A percentile compares a stretch with the other conserved stretches of the same genome.
These are phyloP conservation scores for Scutellaria baicalensis DNA, from an alignment of 257 asterid genomes.

Conservation along the genomic window DNA sequence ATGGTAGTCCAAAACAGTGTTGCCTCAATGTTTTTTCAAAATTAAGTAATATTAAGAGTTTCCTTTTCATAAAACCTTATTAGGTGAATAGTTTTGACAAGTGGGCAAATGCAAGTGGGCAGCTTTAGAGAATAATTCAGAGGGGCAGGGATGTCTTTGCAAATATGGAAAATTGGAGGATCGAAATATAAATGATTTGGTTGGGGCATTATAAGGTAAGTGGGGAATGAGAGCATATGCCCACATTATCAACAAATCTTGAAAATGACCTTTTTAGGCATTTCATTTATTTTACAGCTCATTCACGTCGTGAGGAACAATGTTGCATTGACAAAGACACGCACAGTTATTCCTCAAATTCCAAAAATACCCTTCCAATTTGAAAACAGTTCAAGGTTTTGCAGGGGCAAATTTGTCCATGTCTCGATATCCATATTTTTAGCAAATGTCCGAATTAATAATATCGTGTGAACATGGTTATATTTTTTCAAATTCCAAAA, in stretches of 20 bases:
- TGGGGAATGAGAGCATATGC: slow-evolving; percentile 10
- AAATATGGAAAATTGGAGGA: background rate
- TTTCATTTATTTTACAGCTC: slow-evolving; percentile 37
- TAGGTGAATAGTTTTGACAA: background rate
- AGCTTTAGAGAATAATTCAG: background rate
- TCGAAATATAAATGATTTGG: background rate
- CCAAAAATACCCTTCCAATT: slow-evolving; percentile 22
- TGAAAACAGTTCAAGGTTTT: background rate
- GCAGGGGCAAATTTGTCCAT: background rate
- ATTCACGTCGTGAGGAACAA: slow-evolving; percentile 22
- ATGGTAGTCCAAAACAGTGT: background rate
- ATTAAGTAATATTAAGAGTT: background rate
- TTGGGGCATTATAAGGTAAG: background rate
- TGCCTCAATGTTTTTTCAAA: slow-evolving; percentile 8
- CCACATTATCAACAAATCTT: slow-evolving; percentile 16
- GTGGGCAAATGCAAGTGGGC: background rate
- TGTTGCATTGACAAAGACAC: slow-evolving; percentile 17
- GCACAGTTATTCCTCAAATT: background rate
- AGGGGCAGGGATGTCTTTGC: slow-evolving; percentile 16
- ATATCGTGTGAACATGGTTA: too few relatives aligned
- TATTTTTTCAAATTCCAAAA: slow-evolving; percentile 5
- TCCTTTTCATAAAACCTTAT: background rate
- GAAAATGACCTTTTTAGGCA: slow-evolving; percentile 21
- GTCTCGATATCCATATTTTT: too few relatives aligned
- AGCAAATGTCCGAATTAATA: too few relatives aligned